Evolutionary conservation across 2,329 filamentous ascomycete genomes (phyloP).

Genomic region (Coniochaeta sp.): DNA sequence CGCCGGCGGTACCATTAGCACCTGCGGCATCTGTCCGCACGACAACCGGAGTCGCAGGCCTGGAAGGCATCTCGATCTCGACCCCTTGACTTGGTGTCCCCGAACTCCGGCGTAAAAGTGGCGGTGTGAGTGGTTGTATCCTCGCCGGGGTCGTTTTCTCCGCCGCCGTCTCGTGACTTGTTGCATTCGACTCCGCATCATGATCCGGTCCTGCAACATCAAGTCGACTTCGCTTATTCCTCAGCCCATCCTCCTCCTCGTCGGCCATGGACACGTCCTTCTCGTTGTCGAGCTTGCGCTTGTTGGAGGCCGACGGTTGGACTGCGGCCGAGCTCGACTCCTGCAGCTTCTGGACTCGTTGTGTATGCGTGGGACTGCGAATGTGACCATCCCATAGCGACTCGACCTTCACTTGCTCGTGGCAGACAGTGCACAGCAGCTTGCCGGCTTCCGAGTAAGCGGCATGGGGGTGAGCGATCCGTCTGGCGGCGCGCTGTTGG

Average conservation of each 20-base stretch:
- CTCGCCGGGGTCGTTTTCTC: constrained; percentile 12
- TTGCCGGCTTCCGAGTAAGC: constrained; percentile 62
- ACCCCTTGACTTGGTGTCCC: constrained; percentile 47
- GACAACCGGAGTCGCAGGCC: constrained; percentile 51
- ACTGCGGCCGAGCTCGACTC: constrained; percentile 4
- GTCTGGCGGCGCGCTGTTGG: constrained; percentile 66
- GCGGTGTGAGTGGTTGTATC: constrained; percentile 25
- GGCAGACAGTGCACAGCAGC: constrained; percentile 61
- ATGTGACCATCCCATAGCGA: constrained; percentile 60
- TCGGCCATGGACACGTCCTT: constrained; percentile 21
- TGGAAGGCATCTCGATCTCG: constrained; percentile 57
- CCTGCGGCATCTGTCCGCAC: constrained; percentile 18
- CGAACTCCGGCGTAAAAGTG: constrained; percentile 39
- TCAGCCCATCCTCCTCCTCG: constrained; percentile 17
- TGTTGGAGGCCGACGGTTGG: constrained; percentile 11
- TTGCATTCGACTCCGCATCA: background rate
- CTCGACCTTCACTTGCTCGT: constrained; percentile 57
- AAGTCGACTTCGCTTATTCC: constrained; percentile 39
- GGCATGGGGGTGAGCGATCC: constrained; percentile 63
- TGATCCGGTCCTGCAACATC: constrained; percentile 15
- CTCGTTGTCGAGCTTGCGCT: constrained; percentile 22
- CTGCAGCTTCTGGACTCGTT: constrained; percentile 20
- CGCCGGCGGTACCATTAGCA: background rate
- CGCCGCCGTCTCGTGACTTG: background rate
- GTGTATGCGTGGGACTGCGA: constrained; percentile 39